Evolutionary conservation across 2,329 filamentous ascomycete species (phyloP).

Genomic region (Orbilia javanica): DNA sequence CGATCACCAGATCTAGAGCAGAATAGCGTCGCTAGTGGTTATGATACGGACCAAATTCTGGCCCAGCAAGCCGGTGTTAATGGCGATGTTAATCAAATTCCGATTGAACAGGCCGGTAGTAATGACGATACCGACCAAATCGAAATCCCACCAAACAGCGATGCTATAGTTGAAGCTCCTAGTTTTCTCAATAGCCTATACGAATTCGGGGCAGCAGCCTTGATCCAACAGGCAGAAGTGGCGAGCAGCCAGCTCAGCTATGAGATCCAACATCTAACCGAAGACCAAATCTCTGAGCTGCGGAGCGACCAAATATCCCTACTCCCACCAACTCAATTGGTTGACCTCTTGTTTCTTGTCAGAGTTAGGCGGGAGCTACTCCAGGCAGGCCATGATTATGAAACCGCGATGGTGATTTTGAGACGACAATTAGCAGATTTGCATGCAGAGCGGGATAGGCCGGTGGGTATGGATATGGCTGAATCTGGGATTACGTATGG

Average conservation of each 20-base stretch:
- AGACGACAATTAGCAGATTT: background rate
- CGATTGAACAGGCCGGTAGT: too few species aligned
- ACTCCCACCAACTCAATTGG: background rate
- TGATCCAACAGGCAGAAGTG: background rate
- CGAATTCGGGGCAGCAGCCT: background rate
- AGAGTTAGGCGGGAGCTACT: background rate
- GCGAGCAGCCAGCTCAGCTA: background rate
- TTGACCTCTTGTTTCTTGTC: background rate
- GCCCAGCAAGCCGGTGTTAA: too few species aligned
- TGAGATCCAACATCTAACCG: background rate
- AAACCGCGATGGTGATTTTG: background rate
- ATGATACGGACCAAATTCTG: too few species aligned
- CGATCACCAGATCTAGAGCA: too few species aligned
- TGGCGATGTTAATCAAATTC: too few species aligned
- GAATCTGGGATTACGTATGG: background rate
- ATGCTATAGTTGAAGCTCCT: background rate
- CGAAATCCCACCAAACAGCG: background rate
- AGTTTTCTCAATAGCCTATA: background rate
- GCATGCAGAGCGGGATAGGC: background rate
- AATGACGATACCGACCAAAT: background rate
- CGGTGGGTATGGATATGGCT: background rate
- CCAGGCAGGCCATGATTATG: background rate
- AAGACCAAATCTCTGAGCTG: background rate
- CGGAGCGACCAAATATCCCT: background rate
- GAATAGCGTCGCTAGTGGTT: too few species aligned